Base-by-base conservation (phyloP, 75 land plant species). In the Picea glauca region DNA sequence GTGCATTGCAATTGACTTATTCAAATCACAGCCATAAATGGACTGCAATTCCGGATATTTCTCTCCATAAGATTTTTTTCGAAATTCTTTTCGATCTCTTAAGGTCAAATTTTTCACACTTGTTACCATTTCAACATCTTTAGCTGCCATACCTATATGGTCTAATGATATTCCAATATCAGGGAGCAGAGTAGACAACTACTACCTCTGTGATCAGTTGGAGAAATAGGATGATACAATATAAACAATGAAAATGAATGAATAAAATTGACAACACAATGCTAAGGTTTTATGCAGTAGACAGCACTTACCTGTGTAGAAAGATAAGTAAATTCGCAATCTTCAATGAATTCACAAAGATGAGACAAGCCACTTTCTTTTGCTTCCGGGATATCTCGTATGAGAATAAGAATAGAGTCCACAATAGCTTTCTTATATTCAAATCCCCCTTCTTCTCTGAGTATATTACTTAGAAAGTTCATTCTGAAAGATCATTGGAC, bases 361-460 rank as follows among this genome's bases (percentile, higher is more conserved):
- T 96, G 99, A 67, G 92, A 87, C 67, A 96, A 79, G 56, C 99
- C 99, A 81, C 88, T 88, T 79, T 96, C 99, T 82, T 96, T 96
- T 59, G 99, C 99, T 78, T 96, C 99, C 33, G 99, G 99, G 64
- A 96, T 96, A 78, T 96, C 98, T 75, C 92, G 85, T 12, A 96
- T 96, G 38, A 96, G 98, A 70, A 94, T 96, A 59, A 96, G 92
- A 62, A 96, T 94, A 59, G 99, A 96, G 82, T 96, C 99, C 35
- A 96, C 98, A 83, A 96, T 96, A 23, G 99, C 99, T 83, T 96
- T 96, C 75, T 96, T 96, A 79, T 94, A 96, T 60, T 96, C 99
- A 91, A 96, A 96, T 17, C 99, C 99, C 21, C 99, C 99, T 84
- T 96, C 99, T 79, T 96, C 99, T 65, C 99, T 84, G 5, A 96